phyloP scores from a whole-genome alignment of 805 yeast genomes.

The Spathaspora girioi region DNA sequence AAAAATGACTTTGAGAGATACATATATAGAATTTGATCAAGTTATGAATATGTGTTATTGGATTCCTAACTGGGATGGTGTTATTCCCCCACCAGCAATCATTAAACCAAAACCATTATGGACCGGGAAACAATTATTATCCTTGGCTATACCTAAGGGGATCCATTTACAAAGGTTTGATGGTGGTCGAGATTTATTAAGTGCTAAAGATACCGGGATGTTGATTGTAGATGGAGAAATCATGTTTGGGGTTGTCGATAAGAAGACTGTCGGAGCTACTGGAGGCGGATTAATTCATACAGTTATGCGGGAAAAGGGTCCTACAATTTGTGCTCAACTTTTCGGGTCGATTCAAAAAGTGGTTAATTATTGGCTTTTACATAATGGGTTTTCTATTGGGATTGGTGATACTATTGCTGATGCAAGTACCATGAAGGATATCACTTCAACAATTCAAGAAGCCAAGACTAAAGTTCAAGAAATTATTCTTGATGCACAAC shows the following conservation, averaged over 20 bases:
- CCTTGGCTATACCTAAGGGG: constrained; percentile 93
- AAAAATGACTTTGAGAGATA: constrained; percentile 90
- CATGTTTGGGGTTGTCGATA: constrained; percentile 96
- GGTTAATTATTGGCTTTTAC: constrained; percentile 93
- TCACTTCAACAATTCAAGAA: constrained; percentile 86
- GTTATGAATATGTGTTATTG: constrained; percentile 95
- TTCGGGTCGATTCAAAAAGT: constrained; percentile 93
- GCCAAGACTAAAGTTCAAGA: constrained; percentile 95
- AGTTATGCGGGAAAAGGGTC: constrained; percentile 97
- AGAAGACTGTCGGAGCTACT: constrained; percentile 97
- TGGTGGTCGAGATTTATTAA: constrained; percentile 75
- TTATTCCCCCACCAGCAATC: constrained; percentile 92
- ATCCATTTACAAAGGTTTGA: constrained; percentile 92
- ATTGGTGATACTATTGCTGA: constrained; percentile 99
- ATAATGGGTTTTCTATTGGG: constrained; percentile 97
- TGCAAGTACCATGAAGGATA: constrained; percentile 89
- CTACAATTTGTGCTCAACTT: constrained; percentile 80
- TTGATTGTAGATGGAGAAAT: constrained; percentile 92
- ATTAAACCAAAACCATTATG: constrained; percentile 93
- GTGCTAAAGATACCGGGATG: constrained; percentile 96
- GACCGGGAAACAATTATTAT: constrained; percentile 94
- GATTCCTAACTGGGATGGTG: constrained; percentile 99
- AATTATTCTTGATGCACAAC: constrained; percentile 89
- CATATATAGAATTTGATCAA: constrained; percentile 84
- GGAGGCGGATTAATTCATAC: constrained; percentile 98